Evolutionary conservation across 2,329 filamentous ascomycete species (phyloP), one percentile per base, ranked within the genome.

Genomic region (Sporothrix mexicana): DNA sequence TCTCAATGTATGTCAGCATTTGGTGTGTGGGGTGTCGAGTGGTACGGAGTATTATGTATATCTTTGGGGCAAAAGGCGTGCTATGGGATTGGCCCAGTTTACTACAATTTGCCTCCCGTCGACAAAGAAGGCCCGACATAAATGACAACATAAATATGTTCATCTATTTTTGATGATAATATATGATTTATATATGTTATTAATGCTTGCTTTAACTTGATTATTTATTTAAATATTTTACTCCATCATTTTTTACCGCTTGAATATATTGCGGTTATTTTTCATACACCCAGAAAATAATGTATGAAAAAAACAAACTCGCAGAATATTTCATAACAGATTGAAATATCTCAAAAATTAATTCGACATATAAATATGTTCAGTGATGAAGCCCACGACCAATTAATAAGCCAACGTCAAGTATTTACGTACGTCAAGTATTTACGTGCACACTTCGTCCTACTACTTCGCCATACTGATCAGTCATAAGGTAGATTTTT

Each of bases 41-140:
- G 59, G 13, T 36, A n/a, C n/a, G n/a, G n/a, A n/a, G n/a, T n/a
- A n/a, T n/a, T n/a, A n/a, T n/a, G n/a, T n/a, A 59, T 4, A 10
- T 57, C 55, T 12, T 36, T 36, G 30, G 30, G 10, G 23, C 55
- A 36, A 17, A 66, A 66, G 41, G 6, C 41, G 61, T 64, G 61
- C 61, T 64, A 47, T 41, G n/a, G 61, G 61, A 47, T 64, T 64
- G 20, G 61, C 59, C n/a, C 41, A 23, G 30, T 36, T n/a, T n/a
- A 7, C 9, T 43, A 15, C 23, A 36, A 36, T 66, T 66, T 13
- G 61, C 61, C 61, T 66, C 61, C 20, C n/a, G 9, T 66, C 23
- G 12, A 47, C 41, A 45, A 66, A 25, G 61, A 6, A 10, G 25
- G 12, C 12, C 36, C 15, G 10, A 17, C 57, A 62, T 20, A 8